A percentile compares a stretch with the other conserved stretches of the same genome.
Evolutionary conservation across 495 filamentous ascomycete species (phyloP).

Genomic region (Xylaria longipes): DNA sequence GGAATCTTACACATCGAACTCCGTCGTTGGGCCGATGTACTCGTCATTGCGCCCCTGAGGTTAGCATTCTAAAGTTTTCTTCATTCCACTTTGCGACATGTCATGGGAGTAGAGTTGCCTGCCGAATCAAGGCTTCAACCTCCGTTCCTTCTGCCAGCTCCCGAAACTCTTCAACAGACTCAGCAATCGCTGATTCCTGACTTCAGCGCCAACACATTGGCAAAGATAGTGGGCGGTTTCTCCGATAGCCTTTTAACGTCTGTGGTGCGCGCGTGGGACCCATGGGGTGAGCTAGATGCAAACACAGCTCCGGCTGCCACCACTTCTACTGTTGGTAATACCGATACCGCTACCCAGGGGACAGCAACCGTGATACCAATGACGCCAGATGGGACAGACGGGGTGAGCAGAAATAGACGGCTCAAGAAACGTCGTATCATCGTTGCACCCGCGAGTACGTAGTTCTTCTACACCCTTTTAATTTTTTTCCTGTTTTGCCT

Average conservation of each 20-base stretch:
- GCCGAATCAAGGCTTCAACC: neutral
- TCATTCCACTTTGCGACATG: neutral
- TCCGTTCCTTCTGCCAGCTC: neutral
- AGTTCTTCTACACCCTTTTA: neutral
- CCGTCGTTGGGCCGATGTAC: slow-evolving; percentile 72
- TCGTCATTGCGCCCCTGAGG: slow-evolving; percentile 76
- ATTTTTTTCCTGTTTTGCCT: neutral
- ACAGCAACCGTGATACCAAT: neutral
- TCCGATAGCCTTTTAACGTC: slow-evolving; percentile 71
- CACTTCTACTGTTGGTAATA: neutral
- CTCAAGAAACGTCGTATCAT: slow-evolving; percentile 60
- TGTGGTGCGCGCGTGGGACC: slow-evolving; percentile 90
- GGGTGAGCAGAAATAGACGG: slow-evolving; percentile 14
- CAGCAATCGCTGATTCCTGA: neutral
- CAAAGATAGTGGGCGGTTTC: slow-evolving; percentile 74
- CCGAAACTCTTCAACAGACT: neutral
- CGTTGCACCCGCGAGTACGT: slow-evolving; percentile 56
- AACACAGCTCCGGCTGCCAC: slow-evolving; percentile 1
- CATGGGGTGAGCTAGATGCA: slow-evolving; percentile 64
- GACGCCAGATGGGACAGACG: slow-evolving; percentile 3
- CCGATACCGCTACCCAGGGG: neutral
- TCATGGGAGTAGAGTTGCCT: neutral
- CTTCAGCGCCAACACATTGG: slow-evolving; percentile 74
- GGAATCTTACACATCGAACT: slow-evolving; percentile 86
- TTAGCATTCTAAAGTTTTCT: neutral